Percentiles rank a stretch among this genome's conserved stretches.
phyloP scores from a whole-genome alignment of 176 grass and related monocot genomes.

The Oryza australiensis region DNA sequence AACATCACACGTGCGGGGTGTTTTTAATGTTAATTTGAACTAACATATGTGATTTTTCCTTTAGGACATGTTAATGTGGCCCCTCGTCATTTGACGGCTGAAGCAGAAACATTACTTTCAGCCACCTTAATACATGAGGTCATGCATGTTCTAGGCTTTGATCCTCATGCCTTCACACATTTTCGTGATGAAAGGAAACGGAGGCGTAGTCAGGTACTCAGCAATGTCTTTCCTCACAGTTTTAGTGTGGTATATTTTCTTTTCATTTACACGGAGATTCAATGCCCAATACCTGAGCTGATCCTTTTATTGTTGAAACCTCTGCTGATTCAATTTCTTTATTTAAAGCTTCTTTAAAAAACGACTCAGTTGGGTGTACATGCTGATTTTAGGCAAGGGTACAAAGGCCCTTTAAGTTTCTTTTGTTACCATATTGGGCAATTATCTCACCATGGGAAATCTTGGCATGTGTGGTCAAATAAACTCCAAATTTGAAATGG shows the following conservation, averaged over 20 bases:
- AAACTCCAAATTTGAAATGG: not conserved
- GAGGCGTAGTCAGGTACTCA: conserved; percentile 71
- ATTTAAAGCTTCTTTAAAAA: not conserved
- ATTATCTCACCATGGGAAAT: conserved; percentile 7
- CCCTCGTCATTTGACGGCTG: conserved; percentile 94
- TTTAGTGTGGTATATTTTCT: not conserved
- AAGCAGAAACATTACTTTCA: conserved; percentile 97
- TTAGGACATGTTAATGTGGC: conserved; percentile 98
- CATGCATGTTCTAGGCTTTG: conserved; percentile 99
- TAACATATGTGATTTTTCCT: conserved; percentile 15
- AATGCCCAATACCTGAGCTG: not conserved
- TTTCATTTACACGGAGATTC: not conserved
- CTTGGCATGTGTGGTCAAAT: conserved; percentile 15
- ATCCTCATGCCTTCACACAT: conserved; percentile 99
- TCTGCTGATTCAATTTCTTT: not conserved
- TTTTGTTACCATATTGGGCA: not conserved
- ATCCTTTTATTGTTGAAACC: too few species aligned
- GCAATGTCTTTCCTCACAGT: conserved; percentile 17
- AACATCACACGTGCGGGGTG: not conserved
- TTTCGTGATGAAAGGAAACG: conserved; percentile 97
- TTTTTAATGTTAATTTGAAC: conserved; percentile 5
- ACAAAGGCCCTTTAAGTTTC: conserved; percentile 16
- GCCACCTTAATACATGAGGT: conserved; percentile 97
- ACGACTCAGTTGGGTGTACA: not conserved
- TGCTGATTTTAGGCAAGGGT: conserved; percentile 1